A percentile compares a stretch with the other conserved stretches of the same genome.
Conservation (phyloP, 805 yeast species). For the Groenewaldozyma salmanticensis region DNA sequence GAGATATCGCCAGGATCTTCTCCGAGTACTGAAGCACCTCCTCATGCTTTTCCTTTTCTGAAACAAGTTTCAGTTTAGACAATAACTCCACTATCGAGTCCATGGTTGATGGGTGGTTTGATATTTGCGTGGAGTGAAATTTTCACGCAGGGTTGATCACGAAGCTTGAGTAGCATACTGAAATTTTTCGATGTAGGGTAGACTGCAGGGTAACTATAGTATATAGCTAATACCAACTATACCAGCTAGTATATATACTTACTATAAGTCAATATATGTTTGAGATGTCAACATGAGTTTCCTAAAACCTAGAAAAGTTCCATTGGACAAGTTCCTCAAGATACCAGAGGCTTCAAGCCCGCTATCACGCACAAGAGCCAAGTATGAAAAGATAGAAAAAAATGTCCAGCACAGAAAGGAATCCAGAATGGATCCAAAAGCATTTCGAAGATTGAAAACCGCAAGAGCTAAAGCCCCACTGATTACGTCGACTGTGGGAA, state of each 20-base stretch:
- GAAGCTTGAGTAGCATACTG: too few species aligned
- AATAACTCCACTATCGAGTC: constrained; percentile 23
- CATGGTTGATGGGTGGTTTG: not conserved
- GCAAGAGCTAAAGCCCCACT: not conserved
- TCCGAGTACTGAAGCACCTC: constrained; percentile 13
- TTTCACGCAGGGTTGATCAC: too few species aligned
- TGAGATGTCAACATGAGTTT: too few species aligned
- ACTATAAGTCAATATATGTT: too few species aligned
- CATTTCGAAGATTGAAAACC: not conserved
- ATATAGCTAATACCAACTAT: too few species aligned
- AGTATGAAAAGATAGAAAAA: not conserved
- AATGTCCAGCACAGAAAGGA: not conserved
- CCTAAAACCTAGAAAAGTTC: too few species aligned
- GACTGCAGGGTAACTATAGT: too few species aligned
- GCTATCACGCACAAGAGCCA: not conserved
- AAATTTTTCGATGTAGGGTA: too few species aligned
- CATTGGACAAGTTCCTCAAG: not conserved
- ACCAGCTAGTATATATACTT: too few species aligned
- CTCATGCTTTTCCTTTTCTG: constrained; percentile 22
- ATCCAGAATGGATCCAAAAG: not conserved
- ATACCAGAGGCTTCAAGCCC: not conserved
- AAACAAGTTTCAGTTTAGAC: constrained; percentile 28
- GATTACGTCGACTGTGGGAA: not conserved
- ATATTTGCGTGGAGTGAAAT: not conserved
- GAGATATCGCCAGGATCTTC: constrained; percentile 16